A percentile compares a stretch with the other conserved stretches of the same genome.
These are phyloP conservation scores for Metschnikowia lachancei DNA, from an alignment of 805 yeast species.

Conservation along the genomic window DNA sequence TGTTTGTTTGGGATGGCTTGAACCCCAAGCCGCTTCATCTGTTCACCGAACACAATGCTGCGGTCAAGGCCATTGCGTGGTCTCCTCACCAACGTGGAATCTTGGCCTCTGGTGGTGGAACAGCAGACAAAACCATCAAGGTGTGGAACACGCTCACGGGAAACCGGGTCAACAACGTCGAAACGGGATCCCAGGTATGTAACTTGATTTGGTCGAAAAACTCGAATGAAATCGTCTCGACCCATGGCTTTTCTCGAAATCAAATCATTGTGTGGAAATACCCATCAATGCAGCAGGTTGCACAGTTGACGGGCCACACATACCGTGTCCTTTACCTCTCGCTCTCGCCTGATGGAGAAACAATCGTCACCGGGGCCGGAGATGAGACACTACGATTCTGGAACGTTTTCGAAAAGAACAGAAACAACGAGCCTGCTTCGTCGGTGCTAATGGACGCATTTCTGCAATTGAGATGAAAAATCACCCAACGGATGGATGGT, in stretches of 20 bases:
- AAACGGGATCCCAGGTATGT: conserved; percentile 96
- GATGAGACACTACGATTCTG: conserved; percentile 95
- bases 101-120: conserved; percentile 95
- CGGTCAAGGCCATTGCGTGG: conserved; percentile 97
- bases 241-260: conserved; percentile 91
- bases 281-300: conserved; percentile 88
- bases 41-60: conserved; percentile 85
- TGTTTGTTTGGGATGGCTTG: conserved; percentile 85
- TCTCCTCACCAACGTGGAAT: conserved; percentile 95
- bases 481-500: too few species aligned
- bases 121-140: conserved; percentile 85
- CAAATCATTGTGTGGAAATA: conserved; percentile 94
- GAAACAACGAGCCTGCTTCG: conserved; percentile 54
- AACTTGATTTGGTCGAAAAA: conserved; percentile 90
- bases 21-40: conserved; percentile 64
- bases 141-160: conserved; percentile 92
- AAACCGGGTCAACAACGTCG: conserved; percentile 67
- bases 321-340: conserved; percentile 86
- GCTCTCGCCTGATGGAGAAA: conserved; percentile 92
- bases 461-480: conserved; percentile 57
- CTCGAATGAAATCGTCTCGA: conserved; percentile 87
- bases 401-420: conserved; percentile 86
- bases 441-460: conserved; percentile 71
- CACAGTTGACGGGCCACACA: conserved; percentile 91
- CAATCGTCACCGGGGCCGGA: conserved; percentile 97